Conservation (phyloP, 352 stramenopile genomes). For the Globisporangium abappressorium region DNA sequence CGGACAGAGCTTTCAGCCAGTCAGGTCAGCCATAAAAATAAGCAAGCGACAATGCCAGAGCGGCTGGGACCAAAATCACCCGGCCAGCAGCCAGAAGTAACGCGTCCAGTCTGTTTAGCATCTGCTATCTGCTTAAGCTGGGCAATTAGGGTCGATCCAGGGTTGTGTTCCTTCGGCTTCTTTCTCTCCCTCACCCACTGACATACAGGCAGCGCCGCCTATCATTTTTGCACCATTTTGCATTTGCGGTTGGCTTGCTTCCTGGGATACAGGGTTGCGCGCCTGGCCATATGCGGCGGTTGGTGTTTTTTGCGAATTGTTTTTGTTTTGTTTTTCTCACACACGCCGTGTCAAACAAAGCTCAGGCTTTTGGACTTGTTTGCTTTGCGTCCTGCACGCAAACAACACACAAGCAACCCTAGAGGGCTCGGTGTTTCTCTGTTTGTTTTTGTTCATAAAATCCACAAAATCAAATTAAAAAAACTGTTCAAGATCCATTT, state of each 20-base stretch:
- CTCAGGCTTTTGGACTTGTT: not conserved
- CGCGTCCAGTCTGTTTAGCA: not conserved
- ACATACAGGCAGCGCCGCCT: not conserved
- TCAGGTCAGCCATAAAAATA: not conserved
- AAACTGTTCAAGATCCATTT: slow-evolving; percentile 4
- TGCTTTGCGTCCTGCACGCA: not conserved
- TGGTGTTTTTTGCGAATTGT: not conserved
- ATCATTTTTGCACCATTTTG: not conserved
- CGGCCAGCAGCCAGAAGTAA: not conserved
- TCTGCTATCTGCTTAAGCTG: not conserved
- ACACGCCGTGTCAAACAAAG: not conserved
- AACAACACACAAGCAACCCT: not conserved
- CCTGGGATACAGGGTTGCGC: slow-evolving; percentile 1
- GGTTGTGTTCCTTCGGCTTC: not conserved
- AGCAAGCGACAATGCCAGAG: not conserved
- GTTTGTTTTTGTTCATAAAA: not conserved
- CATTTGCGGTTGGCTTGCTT: not conserved
- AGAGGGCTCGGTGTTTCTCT: not conserved
- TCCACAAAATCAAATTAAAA: not conserved
- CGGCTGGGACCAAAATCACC: slow-evolving; percentile 2
- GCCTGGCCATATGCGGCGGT: slow-evolving; percentile 5
- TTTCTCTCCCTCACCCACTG: slow-evolving; percentile 7
- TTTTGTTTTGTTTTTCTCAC: slow-evolving; percentile 6
- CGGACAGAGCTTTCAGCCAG: slow-evolving; percentile 1
- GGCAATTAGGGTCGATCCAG: not conserved